Evolutionary conservation across 768 basidiomycete species (phyloP).

Genomic region (Rhodotorula taiwanensis): DNA sequence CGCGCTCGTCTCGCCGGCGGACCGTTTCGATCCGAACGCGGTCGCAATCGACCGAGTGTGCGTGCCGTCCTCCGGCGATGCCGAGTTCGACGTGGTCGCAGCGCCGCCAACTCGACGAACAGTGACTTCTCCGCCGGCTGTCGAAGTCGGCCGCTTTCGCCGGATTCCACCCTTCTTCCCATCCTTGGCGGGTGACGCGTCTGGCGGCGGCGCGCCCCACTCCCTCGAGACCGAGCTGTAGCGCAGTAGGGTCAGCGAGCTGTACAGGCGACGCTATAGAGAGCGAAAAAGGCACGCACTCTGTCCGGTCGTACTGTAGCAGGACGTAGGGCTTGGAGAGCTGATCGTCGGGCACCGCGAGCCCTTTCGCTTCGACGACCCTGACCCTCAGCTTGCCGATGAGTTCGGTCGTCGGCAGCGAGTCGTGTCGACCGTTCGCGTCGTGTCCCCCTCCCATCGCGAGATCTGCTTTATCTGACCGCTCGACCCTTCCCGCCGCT

Average conservation of each 20-base stretch:
- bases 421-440: neutral
- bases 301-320: slow-evolving; percentile 34
- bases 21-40: neutral
- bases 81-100: neutral
- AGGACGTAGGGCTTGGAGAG: slow-evolving; percentile 26
- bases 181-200: neutral
- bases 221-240: slow-evolving; percentile 27
- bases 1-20: neutral
- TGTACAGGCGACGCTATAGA: no score
- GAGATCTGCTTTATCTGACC: no score
- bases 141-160: neutral
- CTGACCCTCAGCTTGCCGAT: slow-evolving; percentile 76
- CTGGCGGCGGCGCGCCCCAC: slow-evolving; percentile 20
- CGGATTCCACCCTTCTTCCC: slow-evolving; percentile 6
- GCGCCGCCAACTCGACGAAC: slow-evolving; percentile 4
- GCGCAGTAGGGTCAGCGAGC: neutral
- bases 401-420: slow-evolving; percentile 15
- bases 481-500: no score
- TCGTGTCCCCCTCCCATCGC: no score
- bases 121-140: neutral
- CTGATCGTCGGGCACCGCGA: slow-evolving; percentile 53
- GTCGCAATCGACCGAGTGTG: neutral
- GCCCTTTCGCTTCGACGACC: slow-evolving; percentile 77
- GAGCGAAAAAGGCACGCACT: slow-evolving; percentile 3
- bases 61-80: neutral